These are phyloP conservation scores for Monosporozyma solicola DNA, from an alignment of 805 yeast species.

Conservation along the genomic window DNA sequence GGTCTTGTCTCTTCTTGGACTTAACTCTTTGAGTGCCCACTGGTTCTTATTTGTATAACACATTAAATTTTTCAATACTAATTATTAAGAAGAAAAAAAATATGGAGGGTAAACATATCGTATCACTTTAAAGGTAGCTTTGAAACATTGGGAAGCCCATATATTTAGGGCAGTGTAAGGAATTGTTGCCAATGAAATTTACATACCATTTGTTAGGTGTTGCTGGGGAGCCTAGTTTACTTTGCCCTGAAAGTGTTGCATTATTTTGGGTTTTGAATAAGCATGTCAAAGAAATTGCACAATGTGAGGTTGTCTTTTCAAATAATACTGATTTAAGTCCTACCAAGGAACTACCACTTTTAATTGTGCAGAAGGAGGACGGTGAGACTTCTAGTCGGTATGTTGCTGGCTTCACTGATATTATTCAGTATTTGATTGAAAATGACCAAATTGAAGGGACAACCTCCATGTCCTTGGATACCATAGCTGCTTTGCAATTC, in stretches of 20 bases:
- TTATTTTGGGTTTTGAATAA: slow-evolving; percentile 14
- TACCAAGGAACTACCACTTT: slow-evolving; percentile 42
- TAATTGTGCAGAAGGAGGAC: slow-evolving; percentile 18
- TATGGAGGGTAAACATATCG: background rate
- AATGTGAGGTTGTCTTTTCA: slow-evolving; percentile 40
- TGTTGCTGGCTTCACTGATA: slow-evolving; percentile 33
- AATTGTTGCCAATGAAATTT: background rate
- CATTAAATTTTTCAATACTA: background rate
- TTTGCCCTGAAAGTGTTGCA: slow-evolving; percentile 26
- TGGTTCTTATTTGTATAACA: background rate
- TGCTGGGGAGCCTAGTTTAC: slow-evolving; percentile 17
- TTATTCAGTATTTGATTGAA: slow-evolving; percentile 27
- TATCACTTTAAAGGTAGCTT: background rate
- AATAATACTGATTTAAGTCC: slow-evolving; percentile 49
- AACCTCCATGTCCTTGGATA: background rate
- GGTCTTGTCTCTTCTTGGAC: background rate
- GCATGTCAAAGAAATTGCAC: slow-evolving; percentile 1
- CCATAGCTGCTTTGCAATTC: slow-evolving; percentile 17
- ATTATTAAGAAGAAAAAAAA: background rate
- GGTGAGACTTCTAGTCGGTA: background rate
- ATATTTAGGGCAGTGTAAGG: no score
- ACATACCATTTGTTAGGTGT: slow-evolving; percentile 24
- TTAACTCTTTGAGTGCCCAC: background rate
- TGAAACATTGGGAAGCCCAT: background rate
- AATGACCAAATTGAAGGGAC: background rate